These are phyloP conservation scores for Alternaria novae-zelandiae DNA, from an alignment of 2,329 filamentous ascomycete species.

Conservation along the genomic window DNA sequence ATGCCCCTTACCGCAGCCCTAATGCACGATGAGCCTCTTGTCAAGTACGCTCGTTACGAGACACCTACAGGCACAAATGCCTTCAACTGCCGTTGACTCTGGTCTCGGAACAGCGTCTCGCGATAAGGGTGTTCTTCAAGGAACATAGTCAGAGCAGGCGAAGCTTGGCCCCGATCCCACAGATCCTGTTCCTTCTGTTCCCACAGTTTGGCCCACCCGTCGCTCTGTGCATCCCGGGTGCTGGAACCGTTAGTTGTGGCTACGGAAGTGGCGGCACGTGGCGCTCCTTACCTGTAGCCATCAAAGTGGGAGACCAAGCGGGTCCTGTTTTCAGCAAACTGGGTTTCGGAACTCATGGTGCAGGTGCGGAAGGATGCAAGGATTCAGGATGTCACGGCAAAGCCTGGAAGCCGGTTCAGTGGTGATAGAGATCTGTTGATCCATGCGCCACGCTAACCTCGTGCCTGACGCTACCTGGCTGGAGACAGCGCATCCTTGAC, in stretches of 20 bases:
- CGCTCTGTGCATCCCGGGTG: slow-evolving; percentile 17
- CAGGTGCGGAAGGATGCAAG: neutral
- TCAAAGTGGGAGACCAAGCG: slow-evolving; percentile 18
- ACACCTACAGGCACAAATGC: slow-evolving; percentile 69
- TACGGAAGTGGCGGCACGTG: neutral
- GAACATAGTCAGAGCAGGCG: slow-evolving; percentile 56
- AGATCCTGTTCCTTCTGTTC: slow-evolving; percentile 56
- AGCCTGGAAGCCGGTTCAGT: neutral
- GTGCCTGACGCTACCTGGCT: neutral
- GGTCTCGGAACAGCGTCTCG: slow-evolving; percentile 31
- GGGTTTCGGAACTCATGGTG: slow-evolving; percentile 17
- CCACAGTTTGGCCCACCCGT: slow-evolving; percentile 62
- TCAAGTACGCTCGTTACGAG: neutral
- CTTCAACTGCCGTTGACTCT: slow-evolving; percentile 50
- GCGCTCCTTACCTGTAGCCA: slow-evolving; percentile 11
- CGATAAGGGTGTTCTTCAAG: slow-evolving; percentile 17
- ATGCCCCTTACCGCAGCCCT: slow-evolving; percentile 77
- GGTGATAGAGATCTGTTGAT: neutral
- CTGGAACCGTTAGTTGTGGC: slow-evolving; percentile 8
- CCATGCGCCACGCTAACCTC: neutral
- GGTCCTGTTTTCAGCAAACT: slow-evolving; percentile 14
- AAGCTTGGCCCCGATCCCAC: slow-evolving; percentile 62
- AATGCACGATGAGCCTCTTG: neutral
- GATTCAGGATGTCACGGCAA: slow-evolving; percentile 4
- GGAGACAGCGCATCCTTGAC: slow-evolving; percentile 7